Percentiles rank a stretch among this genome's conserved stretches.
These are phyloP conservation scores for Sutorius eximius DNA, from an alignment of 1,284 basidiomycete genomes.

Conservation along the genomic window DNA sequence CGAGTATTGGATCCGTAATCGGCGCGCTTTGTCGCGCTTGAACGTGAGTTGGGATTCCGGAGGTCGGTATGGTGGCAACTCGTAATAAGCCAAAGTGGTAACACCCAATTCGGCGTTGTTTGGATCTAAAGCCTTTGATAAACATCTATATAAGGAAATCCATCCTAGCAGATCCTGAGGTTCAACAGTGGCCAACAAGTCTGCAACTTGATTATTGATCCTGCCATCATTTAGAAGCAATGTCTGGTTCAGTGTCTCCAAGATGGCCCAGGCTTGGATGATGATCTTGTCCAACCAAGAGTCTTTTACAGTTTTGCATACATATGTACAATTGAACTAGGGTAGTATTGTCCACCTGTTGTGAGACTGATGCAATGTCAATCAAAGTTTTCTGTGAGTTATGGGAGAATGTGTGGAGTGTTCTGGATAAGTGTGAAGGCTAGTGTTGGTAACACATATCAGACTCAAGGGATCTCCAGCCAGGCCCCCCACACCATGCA, in stretches of 20 bases:
- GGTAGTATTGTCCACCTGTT: background rate
- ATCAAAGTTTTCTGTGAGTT: background rate
- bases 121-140: conserved; percentile 30
- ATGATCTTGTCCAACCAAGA: conserved; percentile 10
- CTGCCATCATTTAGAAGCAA: background rate
- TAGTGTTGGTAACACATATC: too few relatives aligned
- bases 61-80: background rate
- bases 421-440: too few relatives aligned
- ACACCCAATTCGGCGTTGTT: conserved; percentile 17
- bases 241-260: conserved; percentile 3
- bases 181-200: conserved; percentile 6
- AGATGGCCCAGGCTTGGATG: background rate
- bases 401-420: background rate
- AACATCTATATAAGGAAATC: conserved; percentile 20
- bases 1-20: background rate
- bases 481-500: too few relatives aligned
- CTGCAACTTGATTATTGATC: conserved; percentile 2
- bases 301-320: conserved; percentile 16
- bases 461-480: too few relatives aligned
- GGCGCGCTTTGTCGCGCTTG: conserved; percentile 1
- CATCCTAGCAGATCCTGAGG: background rate
- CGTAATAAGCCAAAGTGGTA: background rate
- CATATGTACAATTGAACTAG: too few relatives aligned
- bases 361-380: background rate
- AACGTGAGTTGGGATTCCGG: background rate